Evolutionary conservation across 257 asterid genomes (phyloP).

Genomic region (Nicotiana sylvestris): DNA sequence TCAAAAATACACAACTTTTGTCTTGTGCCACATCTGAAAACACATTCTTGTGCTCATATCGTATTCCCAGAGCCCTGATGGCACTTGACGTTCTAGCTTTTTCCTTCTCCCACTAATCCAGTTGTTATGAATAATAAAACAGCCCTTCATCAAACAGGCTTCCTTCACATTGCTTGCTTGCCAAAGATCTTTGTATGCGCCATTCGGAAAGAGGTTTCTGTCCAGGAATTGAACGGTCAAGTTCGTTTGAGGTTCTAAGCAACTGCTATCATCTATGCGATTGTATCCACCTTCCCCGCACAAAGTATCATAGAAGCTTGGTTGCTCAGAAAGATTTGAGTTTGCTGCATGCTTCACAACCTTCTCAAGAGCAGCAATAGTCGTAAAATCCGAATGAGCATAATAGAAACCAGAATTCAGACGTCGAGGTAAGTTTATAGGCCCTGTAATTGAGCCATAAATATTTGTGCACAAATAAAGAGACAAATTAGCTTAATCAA

Average conservation of each 20-base stretch:
- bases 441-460: slow-evolving; percentile 47
- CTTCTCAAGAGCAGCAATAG: slow-evolving; percentile 67
- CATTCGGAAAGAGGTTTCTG: slow-evolving; percentile 78
- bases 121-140: slow-evolving; percentile 68
- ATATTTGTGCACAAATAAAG: background rate
- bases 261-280: slow-evolving; percentile 56
- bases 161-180: slow-evolving; percentile 45
- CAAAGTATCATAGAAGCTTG: slow-evolving; percentile 79
- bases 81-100: slow-evolving; percentile 74
- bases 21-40: slow-evolving; percentile 52
- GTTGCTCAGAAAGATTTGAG: slow-evolving; percentile 85
- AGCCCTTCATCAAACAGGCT: slow-evolving; percentile 50
- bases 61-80: slow-evolving; percentile 82
- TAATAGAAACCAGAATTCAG: slow-evolving; percentile 93
- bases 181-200: slow-evolving; percentile 78
- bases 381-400: slow-evolving; percentile 58
- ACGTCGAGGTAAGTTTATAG: slow-evolving; percentile 90
- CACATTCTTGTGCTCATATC: slow-evolving; percentile 77
- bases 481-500: background rate
- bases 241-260: slow-evolving; percentile 70
- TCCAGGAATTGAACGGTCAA: slow-evolving; percentile 67
- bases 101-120: slow-evolving; percentile 76
- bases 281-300: slow-evolving; percentile 81
- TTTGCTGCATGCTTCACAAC: slow-evolving; percentile 75
- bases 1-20: slow-evolving; percentile 43